Base-by-base conservation (phyloP, 352 stramenopile genomes). In the Phytophthora tubulina region DNA sequence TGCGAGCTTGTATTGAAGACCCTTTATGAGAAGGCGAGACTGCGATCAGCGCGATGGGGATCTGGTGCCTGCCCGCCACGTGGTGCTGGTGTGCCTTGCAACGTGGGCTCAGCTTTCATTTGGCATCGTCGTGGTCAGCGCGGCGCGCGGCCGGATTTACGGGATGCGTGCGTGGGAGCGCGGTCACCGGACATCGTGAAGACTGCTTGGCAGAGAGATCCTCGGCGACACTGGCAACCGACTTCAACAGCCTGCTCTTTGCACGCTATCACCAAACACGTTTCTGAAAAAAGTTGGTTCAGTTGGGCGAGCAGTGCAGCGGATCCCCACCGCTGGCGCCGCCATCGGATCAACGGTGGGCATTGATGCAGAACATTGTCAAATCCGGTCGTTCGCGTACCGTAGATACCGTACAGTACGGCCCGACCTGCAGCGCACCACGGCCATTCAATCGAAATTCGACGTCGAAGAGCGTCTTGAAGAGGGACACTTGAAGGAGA, bases 171-270 rank as follows among this genome's bases (percentile, higher is more conserved):
- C 41, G 59, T 33, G 54, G 53, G 63, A 55, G 55, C 54, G 32
- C 13, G 42, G 61, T 32, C 39, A 14, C n/a, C 44, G 17, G 9
- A 14, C 30, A 35, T 14, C 39, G 41, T 30, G 31, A 63, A 38
- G 35, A 17, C 11, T 17, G 17, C 33, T 57, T 39, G 67, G 32
- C 27, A 70, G 45, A 66, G 44, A 61, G 42, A 5, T 50, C 46
- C 27, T 33, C 21, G 35, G 42, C 51, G 46, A 27, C 17, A 32
- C 5, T 21, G 10, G 27, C 21, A 13, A 50, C 39, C 59, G 61
- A 71, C 62, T 64, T 68, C 41, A 72, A 68, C 49, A 68, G 42
- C 55, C 55, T 64, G 49, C 50, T 75, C 68, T 75, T 27, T 67
- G 63, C 56, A 67, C 67, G 11, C 15, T 42, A 44, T 58, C 35